A percentile compares a stretch with the other conserved stretches of the same genome.
phyloP scores from a whole-genome alignment of 345 rosid species.

The Brassica nigra region DNA sequence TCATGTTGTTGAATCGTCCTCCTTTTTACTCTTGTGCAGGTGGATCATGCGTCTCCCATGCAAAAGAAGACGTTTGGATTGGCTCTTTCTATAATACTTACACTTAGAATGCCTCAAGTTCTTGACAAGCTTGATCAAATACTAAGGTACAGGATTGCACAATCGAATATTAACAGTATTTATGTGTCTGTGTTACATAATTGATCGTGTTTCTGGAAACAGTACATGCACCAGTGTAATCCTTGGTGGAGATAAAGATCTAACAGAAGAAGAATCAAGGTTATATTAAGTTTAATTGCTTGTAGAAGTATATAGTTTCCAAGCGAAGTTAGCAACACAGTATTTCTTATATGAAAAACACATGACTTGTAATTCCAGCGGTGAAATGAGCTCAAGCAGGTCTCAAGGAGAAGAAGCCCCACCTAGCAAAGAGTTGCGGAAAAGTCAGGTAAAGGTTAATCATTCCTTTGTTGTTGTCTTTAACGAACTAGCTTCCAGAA shows the following conservation, averaged over 20 bases:
- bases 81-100: slow-evolving; percentile 86
- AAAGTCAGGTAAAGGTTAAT: slow-evolving; percentile 65
- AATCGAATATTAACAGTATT: neutral
- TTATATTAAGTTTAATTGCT: slow-evolving; percentile 26
- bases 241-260: slow-evolving; percentile 72
- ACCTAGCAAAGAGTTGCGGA: slow-evolving; percentile 78
- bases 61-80: slow-evolving; percentile 81
- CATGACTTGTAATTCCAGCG: slow-evolving; percentile 48
- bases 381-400: slow-evolving; percentile 69
- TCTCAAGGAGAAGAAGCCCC: slow-evolving; percentile 59
- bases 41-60: slow-evolving; percentile 67
- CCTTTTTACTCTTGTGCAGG: slow-evolving; percentile 48
- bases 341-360: neutral
- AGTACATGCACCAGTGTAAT: slow-evolving; percentile 86
- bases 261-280: slow-evolving; percentile 84
- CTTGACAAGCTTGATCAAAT: slow-evolving; percentile 91
- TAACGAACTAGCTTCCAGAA: slow-evolving; percentile 2
- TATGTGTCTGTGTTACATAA: neutral
- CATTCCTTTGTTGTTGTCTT: neutral
- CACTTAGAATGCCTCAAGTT: slow-evolving; percentile 90
- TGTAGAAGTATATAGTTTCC: slow-evolving; percentile 10
- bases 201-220: slow-evolving; percentile 31
- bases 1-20: slow-evolving; percentile 6
- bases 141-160: slow-evolving; percentile 57
- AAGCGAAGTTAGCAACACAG: neutral